A percentile compares a stretch with the other conserved stretches of the same genome.
Conservation (phyloP, 2,329 filamentous ascomycete species). For the Penicillium corylophilum region DNA sequence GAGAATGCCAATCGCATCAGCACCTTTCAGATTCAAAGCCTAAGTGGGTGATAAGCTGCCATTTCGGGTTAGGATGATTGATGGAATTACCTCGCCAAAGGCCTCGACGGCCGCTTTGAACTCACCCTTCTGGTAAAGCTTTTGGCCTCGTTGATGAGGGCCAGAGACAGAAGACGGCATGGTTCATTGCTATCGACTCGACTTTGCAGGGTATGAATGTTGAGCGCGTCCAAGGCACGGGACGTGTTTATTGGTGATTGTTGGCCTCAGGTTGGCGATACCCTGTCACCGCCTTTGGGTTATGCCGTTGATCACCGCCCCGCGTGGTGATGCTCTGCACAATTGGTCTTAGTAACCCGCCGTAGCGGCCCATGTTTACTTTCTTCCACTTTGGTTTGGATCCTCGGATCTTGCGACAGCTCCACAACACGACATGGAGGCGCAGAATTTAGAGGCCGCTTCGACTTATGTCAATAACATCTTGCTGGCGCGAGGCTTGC, state of each 20-base stretch:
- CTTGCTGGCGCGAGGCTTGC: conserved; percentile 61
- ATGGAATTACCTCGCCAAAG: conserved; percentile 39
- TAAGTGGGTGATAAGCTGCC: conserved; percentile 21
- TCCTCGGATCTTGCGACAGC: conserved; percentile 4
- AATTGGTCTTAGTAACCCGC: conserved; percentile 18
- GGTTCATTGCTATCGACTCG: conserved; percentile 4
- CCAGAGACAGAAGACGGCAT: conserved; percentile 20
- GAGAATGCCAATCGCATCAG: conserved; percentile 43
- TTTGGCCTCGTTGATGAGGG: conserved; percentile 42
- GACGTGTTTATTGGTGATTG: conserved; percentile 2
- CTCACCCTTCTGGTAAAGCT: conserved; percentile 45
- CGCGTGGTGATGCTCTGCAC: conserved; percentile 11
- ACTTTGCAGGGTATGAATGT: not conserved
- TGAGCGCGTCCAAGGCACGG: conserved; percentile 10
- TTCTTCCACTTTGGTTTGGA: conserved; percentile 43
- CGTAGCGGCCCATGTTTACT: conserved; percentile 39
- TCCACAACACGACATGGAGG: conserved; percentile 40
- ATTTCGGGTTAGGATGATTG: conserved; percentile 8
- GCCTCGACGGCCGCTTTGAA: conserved; percentile 45
- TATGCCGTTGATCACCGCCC: too few species aligned
- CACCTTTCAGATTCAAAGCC: conserved; percentile 38
- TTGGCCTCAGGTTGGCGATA: too few species aligned
- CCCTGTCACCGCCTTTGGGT: too few species aligned
- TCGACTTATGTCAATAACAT: conserved; percentile 66
- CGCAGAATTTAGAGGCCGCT: conserved; percentile 57